These are phyloP conservation scores for Kwoniella pini DNA, from an alignment of 768 basidiomycete genomes.

Conservation along the genomic window DNA sequence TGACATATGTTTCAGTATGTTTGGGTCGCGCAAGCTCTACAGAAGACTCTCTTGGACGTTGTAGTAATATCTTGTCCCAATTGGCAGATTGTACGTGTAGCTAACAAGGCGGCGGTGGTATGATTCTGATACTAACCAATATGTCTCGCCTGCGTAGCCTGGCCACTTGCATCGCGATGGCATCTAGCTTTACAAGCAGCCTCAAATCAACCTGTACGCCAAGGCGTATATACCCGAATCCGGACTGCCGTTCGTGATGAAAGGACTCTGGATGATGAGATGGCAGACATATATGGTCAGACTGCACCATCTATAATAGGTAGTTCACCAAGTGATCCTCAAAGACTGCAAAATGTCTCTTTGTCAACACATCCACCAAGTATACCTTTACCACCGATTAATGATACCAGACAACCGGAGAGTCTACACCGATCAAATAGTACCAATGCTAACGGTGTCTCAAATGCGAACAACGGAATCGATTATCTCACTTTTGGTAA, in stretches of 20 bases:
- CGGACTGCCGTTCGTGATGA: slow-evolving; percentile 18
- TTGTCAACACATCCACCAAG: neutral
- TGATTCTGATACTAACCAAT: neutral
- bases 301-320: slow-evolving; percentile 14
- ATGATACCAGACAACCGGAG: neutral
- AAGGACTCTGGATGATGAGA: slow-evolving; percentile 20
- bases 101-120: neutral
- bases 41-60: slow-evolving; percentile 4
- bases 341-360: neutral
- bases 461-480: neutral
- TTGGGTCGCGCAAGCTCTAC: slow-evolving; percentile 1
- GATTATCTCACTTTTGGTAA: neutral
- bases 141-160: too few species aligned
- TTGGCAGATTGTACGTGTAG: slow-evolving; percentile 23
- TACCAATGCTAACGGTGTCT: too few species aligned
- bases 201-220: neutral
- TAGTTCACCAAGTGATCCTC: slow-evolving; percentile 7
- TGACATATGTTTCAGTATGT: slow-evolving; percentile 7
- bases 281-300: slow-evolving; percentile 22
- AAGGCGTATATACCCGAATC: slow-evolving; percentile 3
- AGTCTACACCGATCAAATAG: neutral
- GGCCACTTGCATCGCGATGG: slow-evolving; percentile 23
- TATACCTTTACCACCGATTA: neutral
- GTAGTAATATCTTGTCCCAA: slow-evolving; percentile 17
- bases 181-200: slow-evolving; percentile 14